Evolutionary conservation across 331 rosid genomes (phyloP), one percentile per base, ranked within the genome.

Genomic region (Quercus phellos): DNA sequence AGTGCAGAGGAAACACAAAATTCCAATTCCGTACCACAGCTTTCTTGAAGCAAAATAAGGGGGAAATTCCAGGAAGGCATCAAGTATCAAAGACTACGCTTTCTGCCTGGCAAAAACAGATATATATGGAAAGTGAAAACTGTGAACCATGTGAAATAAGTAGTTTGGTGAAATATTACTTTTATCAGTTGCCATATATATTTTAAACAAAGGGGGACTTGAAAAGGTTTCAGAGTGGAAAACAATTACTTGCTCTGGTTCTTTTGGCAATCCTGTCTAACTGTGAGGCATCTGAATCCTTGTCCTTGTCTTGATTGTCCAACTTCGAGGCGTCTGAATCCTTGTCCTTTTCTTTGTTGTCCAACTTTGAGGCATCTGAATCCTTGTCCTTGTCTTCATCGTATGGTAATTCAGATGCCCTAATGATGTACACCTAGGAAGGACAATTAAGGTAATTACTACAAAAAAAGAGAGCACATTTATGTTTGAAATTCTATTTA

Each of bases 381-480:
- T 55, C 32, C 32, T n/a, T n/a, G 18, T 5, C 46, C 22, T 18
- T 43, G n/a, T 74, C 70, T 74, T 59, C 68, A 51, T 76, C 29
- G 32, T 58, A 61, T 35, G 77, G 74, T 4, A 50, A 46, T 9
- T 67, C 22, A 30, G 69, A 27, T 58, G 87, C 87, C 72, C 77
- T 66, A 32, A 76, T 76, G 42, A 79, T 79, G 74, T 71, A 84
- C n/a, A 84, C 84, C 87, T 79, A 55, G 22, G 43, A 66, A 74
- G 59, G 14, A 42, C 18, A 60, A 32, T 61, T 10, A 12, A 13
- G 34, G 64, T 34, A 17, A 19, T 30, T 24, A 59, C 32, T 26
- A 54, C 68, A 4, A 35, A 72, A 72, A 50, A n/a, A 14, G 0
- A 21, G 6, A 19, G 27, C 11, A 35, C 21, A 1, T 26, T 4